Evolutionary conservation across 2,329 filamentous ascomycete species (phyloP).

Genomic region (Camillea tinctor): DNA sequence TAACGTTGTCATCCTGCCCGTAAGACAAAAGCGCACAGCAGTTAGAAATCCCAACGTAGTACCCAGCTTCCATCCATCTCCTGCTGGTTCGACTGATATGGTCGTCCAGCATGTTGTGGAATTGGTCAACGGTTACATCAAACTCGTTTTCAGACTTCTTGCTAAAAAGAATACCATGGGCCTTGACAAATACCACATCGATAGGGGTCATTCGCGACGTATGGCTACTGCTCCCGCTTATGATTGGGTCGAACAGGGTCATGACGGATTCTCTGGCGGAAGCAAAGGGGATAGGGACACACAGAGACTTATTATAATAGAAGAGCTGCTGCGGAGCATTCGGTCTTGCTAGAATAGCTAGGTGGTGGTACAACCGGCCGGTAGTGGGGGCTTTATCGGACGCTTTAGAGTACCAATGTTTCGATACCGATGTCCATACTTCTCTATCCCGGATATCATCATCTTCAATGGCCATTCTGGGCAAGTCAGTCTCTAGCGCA

Average conservation of each 20-base stretch:
- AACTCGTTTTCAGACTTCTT: constrained; percentile 48
- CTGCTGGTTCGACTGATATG: constrained; percentile 53
- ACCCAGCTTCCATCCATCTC: constrained; percentile 53
- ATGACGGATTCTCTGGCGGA: constrained; percentile 69
- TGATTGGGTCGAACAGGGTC: constrained; percentile 63
- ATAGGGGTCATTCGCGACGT: constrained; percentile 41
- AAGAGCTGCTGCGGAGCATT: constrained; percentile 70
- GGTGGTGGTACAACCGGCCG: constrained; percentile 82
- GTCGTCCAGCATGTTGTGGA: constrained; percentile 52
- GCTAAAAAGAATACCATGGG: constrained; percentile 64
- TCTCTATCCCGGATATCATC: constrained; percentile 73
- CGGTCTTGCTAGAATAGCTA: constrained; percentile 74
- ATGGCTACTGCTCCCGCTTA: constrained; percentile 34
- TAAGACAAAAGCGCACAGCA: constrained; percentile 53
- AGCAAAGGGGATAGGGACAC: constrained; percentile 63
- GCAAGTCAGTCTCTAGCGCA: constrained; percentile 10
- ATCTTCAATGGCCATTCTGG: constrained; percentile 86
- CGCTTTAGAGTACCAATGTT: constrained; percentile 82
- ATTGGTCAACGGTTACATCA: constrained; percentile 43
- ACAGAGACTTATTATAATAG: constrained; percentile 70
- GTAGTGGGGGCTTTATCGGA: constrained; percentile 73
- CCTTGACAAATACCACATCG: constrained; percentile 61
- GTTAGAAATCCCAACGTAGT: constrained; percentile 57
- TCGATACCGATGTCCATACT: constrained; percentile 76
- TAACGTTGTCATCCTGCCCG: constrained; percentile 47